Evolutionary conservation across 129 eudicot species (phyloP), one percentile per base, ranked within the genome.

Genomic region (Flaveria robusta): DNA sequence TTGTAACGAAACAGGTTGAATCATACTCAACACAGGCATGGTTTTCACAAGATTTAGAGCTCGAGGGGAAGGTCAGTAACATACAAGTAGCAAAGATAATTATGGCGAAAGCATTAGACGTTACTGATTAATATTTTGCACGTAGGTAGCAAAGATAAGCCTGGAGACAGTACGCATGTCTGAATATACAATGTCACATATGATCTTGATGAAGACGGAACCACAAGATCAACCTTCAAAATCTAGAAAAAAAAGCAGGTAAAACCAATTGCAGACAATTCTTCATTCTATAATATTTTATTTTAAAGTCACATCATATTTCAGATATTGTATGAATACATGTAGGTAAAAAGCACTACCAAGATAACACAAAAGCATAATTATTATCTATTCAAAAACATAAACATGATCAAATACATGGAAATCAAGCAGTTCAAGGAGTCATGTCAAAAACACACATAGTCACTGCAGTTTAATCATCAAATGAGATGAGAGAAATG

Each of bases 1-100:
- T 84, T 7, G 88, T 84, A 39, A 92, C 76, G 85, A 87, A 82
- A 66, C 89, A 89, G 78, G 87, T 89, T 43, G 93, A 87, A 60
- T 45, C 72, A 68, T 82, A 82, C 69, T 87, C 97, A 29, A 86
- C 96, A 31, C 86, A 85, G 58, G 93, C 93, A 66, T 92, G 96
- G 97, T 69, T 79, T 76, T 56, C 88, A 65, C 80, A 89, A 74
- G 82, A 82, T 72, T 83, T 74, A 80, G 88, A 77, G 55, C 93
- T 89, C 16, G 80, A 76, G 78, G 83, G 81, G 60, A 92, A 87
- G 93, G 97, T 91, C 24, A 15, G 65, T 54, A 64, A 26, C 19
- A 22, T 54, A 60, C 8, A 11, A 71, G 15, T 37, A 43, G 31
- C 22, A 62, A 13, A 41, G 41, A 27, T 10, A 11, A 58, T 58